Conservation (phyloP, 1,284 basidiomycete species). For the Fomitopsis palustris region DNA sequence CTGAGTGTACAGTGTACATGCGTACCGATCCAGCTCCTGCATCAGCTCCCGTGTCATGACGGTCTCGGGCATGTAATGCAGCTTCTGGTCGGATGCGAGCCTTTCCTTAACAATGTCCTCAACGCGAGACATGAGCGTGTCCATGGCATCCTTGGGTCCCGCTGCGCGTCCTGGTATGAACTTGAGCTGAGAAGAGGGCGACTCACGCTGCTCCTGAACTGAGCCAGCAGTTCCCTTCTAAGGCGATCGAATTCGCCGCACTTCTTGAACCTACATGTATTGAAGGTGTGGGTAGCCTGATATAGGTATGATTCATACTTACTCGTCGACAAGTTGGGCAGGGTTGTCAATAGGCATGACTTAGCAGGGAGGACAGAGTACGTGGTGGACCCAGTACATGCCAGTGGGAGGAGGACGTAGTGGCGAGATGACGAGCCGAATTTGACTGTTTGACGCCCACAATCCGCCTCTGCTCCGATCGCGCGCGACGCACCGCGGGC, state of each 20-base stretch:
- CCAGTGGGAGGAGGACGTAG: not conserved
- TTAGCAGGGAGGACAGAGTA: not conserved
- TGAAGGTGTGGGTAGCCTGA: not conserved
- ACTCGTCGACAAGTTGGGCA: conserved; percentile 60
- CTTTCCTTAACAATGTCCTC: conserved; percentile 58
- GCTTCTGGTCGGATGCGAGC: conserved; percentile 48
- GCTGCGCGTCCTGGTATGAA: not conserved
- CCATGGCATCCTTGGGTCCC: conserved; percentile 43
- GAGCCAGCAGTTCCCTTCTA: conserved; percentile 57
- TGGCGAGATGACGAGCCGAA: not conserved
- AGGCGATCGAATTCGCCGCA: conserved; percentile 77
- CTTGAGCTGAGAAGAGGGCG: not conserved
- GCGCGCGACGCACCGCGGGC: not conserved
- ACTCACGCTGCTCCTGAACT: conserved; percentile 65
- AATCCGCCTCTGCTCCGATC: not conserved
- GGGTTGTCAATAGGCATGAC: conserved; percentile 47
- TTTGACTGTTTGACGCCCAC: not conserved
- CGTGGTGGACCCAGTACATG: not conserved
- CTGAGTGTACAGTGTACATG: conserved; percentile 7
- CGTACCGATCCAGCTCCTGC: conserved; percentile 69
- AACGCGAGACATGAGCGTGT: conserved; percentile 50
- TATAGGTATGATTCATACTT: conserved; percentile 10
- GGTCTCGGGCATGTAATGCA: conserved; percentile 53
- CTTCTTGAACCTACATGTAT: conserved; percentile 61
- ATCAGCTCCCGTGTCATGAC: conserved; percentile 55